Conservation (phyloP, 2,329 filamentous ascomycete species). For the Grosmannia serpens region DNA sequence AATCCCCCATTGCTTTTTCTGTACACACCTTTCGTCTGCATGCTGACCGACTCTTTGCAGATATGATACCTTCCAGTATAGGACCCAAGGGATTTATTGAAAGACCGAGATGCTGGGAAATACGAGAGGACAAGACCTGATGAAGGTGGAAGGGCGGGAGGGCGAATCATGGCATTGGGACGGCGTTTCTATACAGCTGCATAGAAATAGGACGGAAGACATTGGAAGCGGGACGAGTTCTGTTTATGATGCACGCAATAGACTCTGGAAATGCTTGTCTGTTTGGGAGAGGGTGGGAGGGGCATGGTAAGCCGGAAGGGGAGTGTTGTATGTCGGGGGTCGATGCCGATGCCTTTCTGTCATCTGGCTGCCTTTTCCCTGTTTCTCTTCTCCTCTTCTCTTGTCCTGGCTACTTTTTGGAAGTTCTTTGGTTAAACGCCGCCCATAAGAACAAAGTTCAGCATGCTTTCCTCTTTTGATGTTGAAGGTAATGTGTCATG, state of each 20-base stretch:
- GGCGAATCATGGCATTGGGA: constrained; percentile 5
- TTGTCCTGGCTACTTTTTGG: neutral
- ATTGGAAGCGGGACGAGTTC: neutral
- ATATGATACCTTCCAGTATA: constrained; percentile 79
- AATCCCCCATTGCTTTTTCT: neutral
- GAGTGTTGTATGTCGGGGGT: neutral
- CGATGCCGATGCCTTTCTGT: neutral
- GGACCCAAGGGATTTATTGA: constrained; percentile 78
- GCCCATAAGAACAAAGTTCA: neutral
- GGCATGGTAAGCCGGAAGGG: neutral
- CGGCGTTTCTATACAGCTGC: constrained; percentile 5
- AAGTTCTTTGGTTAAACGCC: neutral
- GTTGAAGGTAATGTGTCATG: no score
- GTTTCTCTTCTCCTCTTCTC: neutral
- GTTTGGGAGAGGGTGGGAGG: neutral
- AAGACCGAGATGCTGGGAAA: neutral
- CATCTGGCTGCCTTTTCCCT: neutral
- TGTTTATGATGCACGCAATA: neutral
- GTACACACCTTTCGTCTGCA: neutral
- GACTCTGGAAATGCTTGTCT: neutral
- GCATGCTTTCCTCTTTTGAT: neutral
- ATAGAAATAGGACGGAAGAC: neutral
- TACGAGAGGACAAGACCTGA: neutral
- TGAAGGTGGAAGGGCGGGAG: neutral
- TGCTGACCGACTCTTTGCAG: constrained; percentile 26